Base-by-base conservation (phyloP, 108 stramenopile species). In the Phaeodactylum tricornutum region DNA sequence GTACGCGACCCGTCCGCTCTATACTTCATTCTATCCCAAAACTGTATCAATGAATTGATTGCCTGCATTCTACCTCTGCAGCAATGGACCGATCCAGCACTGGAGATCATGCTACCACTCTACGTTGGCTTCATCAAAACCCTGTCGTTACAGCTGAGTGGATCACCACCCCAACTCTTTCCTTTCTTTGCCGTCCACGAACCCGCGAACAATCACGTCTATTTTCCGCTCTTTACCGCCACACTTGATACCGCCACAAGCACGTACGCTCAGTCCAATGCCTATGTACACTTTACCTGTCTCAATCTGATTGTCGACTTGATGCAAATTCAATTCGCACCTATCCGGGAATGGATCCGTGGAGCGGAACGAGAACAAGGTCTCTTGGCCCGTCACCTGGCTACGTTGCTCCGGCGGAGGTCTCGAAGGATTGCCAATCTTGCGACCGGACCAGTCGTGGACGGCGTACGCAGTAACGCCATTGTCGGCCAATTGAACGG, bases 1-100 rank as follows among this genome's bases (percentile, higher is more conserved):
- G 40, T 57, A 2, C 53, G 59, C 15, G 59, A 65, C 43, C 62
- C 68, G 16, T 72, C 81, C 7, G 62, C 71, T 0, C 26, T 85
- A 27, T 79, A 80, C 33, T 90, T 77, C 60, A 69, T 90, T 12
- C 54, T 90, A 43, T 84, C 82, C 9, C 79, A 82, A 51, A 78
- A 83, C 55, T 77, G 70, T 29, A 71, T 90, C 66, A 90, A 90
- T 47, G 81, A 85, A 49, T 44, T 85, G 45, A 69, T 85, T 12
- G 47, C 54, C 39, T 75, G 63, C 36, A 76, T 90, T 48, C 29
- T 75, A 16, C 89, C 89, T 0, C 29, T 92, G 47, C 61, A 67
- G 43, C 77, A 82, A 39, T 92, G 82, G 80, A 72, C 67, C 15
- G 73, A 66, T 20, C 62, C 69, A 15, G 84, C 84, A 12, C 35